Evolutionary conservation across 805 yeast genomes (phyloP), one percentile per base, ranked within the genome.

Genomic region (Ogataea angusta): DNA sequence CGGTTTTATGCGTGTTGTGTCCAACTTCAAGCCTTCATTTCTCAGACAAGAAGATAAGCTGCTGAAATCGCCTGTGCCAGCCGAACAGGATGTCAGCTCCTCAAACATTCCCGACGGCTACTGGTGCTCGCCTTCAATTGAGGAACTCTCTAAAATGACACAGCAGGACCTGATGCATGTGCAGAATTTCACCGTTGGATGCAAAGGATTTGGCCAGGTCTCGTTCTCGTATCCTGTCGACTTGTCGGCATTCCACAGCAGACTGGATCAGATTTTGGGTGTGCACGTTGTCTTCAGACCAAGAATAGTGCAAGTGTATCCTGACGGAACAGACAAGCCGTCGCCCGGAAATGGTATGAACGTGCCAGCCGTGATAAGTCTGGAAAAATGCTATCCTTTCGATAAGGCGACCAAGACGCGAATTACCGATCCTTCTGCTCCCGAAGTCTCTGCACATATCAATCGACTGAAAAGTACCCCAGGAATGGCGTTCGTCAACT

Each of bases 401-500:
- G 59, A 56, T 35, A 46, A 49, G 25, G 28, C 22, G 3, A 54
- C 57, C 4, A 60, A 59, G 23, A 36, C 46, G 25, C 51, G 52
- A 46, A 59, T 36, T 32, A 51, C 45, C 22, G 58, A 62, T 21
- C 59, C 69, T 3, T 46, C 63, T 18, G 70, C 69, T 18, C 59
- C 64, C 9, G 75, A 75, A 30, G 62, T 70, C 30, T 64, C 71
- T 53, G 60, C 69, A 17, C 75, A 74, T 53, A 70, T 81, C 19
- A 70, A 68, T 34, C 68, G 67, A 38, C 66, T 83, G 36, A 75
- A 76, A 46, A 69, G 66, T 34, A 63, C 71, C 49, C 72, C 69
- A 24, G 95, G 90, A 5, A 87, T 83, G 81, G 80, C 81, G 46
- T 88, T 85, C 57, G 69, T 90, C 10, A 82, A 89, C 4, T 89